Conservation (phyloP, 805 yeast genomes). For the Metschnikowia amazonensis region DNA sequence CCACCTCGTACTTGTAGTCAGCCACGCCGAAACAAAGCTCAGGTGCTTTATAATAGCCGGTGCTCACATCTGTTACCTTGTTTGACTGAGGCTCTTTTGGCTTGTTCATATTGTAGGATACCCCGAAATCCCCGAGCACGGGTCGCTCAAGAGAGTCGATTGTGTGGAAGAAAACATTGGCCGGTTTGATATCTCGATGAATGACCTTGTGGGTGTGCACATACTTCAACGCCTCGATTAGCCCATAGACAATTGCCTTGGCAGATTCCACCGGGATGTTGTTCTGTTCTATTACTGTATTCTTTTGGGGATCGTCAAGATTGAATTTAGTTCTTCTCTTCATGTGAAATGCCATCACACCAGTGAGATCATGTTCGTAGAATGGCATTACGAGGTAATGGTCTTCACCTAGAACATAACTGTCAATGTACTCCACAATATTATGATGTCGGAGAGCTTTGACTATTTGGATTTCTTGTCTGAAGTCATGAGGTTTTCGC, state of each 20-base stretch:
- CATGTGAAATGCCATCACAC: constrained; percentile 21
- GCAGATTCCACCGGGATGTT: constrained; percentile 14
- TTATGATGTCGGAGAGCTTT: constrained; percentile 17
- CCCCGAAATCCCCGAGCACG: constrained; percentile 64
- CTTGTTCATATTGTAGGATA: constrained; percentile 29
- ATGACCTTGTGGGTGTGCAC: constrained; percentile 34
- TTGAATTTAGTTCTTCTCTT: constrained; percentile 24
- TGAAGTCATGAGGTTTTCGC: constrained; percentile 35
- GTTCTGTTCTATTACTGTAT: constrained; percentile 11
- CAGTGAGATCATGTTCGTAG: constrained; percentile 26
- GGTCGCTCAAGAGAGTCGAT: constrained; percentile 24
- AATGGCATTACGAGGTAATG: constrained; percentile 30
- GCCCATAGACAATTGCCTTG: constrained; percentile 15
- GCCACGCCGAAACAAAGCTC: constrained; percentile 62
- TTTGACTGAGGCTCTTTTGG: constrained; percentile 39
- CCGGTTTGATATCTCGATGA: constrained; percentile 42
- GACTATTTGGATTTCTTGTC: constrained; percentile 29
- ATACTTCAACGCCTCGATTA: constrained; percentile 25
- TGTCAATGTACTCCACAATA: constrained; percentile 19
- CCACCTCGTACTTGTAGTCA: constrained; percentile 53
- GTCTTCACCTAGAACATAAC: constrained; percentile 29
- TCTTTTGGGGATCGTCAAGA: constrained; percentile 21
- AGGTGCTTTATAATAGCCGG: constrained; percentile 69
- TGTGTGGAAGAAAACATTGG: constrained; percentile 28
- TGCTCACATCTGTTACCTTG: constrained; percentile 56